Base-by-base conservation (phyloP, 139 green algal genomes). In the Chlamydomonas sphaeroides region DNA sequence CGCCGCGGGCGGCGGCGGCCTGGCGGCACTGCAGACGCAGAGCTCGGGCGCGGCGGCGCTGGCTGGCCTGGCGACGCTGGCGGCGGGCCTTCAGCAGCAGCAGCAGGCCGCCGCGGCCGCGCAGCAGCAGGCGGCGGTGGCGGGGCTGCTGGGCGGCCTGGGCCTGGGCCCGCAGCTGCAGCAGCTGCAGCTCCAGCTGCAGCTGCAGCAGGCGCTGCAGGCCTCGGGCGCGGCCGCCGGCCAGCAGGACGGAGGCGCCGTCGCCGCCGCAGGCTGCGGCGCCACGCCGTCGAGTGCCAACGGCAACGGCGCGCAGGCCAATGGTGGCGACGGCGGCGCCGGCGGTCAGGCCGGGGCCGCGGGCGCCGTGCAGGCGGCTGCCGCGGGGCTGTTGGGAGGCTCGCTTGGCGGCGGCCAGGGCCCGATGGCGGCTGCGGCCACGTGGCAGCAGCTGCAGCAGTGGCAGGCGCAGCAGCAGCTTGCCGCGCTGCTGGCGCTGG, bases 401-500 rank as follows among this genome's bases (percentile, higher is more conserved):
- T 5, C 5, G 53, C 18, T 14, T 5, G 53, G 18, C 53, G 20
- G 53, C 53, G 53, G 53, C 53, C 10, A 10, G 53, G 53, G 53
- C 53, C 11, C 45, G 11, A 3, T 30, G 26, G 11, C 45, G 1
- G 42, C 36, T 0, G 42, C 42, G 0, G 30, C 45, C 17, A 48
- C 32, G 20, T 45, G n/a, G 69, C 69, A 65, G 48, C 48, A 48
- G 69, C 32, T 48, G 32, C 69, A 77, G 69, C 69, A 77, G 69
- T 65, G 48, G 69, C 69, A 77, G 32, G 48, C 48, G 48, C 69
- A 77, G 48, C 69, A 77, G 32, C 69, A 77, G 48, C 69, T 65
- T n/a, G 48, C 32, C 3, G 69, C 69, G 18, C 49, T 77, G 18
- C 7, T 65, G 49, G 48, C 48, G 45, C 48, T 65, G 18, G 32